Evolutionary conservation across 2,329 filamentous ascomycete species (phyloP).

Genomic region (Stemphylium beticola): DNA sequence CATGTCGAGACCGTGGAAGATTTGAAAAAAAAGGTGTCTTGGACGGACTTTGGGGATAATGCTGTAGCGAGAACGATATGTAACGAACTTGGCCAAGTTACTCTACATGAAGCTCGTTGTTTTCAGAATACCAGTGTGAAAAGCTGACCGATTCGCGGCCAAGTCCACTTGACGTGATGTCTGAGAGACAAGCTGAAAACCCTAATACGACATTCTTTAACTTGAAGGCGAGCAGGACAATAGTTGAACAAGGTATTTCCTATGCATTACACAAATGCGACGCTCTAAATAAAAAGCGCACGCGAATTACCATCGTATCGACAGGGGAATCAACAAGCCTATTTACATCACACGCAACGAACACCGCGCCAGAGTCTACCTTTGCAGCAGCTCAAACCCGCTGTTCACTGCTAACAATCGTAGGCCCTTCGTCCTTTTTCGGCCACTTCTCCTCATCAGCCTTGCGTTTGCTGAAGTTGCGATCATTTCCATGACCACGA

Average conservation of each 20-base stretch:
- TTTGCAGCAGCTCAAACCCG: neutral
- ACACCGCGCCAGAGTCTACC: neutral
- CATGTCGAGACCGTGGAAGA: neutral
- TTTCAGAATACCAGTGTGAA: no score
- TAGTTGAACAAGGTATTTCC: neutral
- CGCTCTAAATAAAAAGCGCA: constrained; percentile 2
- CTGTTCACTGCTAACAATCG: constrained; percentile 21
- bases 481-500: constrained; percentile 5
- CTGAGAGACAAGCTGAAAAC: neutral
- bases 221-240: neutral
- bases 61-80: neutral
- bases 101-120: neutral
- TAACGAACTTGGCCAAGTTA: neutral
- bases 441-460: constrained; percentile 13
- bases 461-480: constrained; percentile 13
- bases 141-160: no score
- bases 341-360: neutral
- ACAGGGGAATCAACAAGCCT: neutral
- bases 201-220: neutral
- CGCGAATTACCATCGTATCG: neutral
- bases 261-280: neutral
- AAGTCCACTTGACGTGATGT: no score
- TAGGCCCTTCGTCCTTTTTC: constrained; percentile 18
- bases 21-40: neutral
- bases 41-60: neutral